These are phyloP conservation scores for Diaporthe nobilis DNA, from an alignment of 2,329 filamentous ascomycete species.

Conservation along the genomic window DNA sequence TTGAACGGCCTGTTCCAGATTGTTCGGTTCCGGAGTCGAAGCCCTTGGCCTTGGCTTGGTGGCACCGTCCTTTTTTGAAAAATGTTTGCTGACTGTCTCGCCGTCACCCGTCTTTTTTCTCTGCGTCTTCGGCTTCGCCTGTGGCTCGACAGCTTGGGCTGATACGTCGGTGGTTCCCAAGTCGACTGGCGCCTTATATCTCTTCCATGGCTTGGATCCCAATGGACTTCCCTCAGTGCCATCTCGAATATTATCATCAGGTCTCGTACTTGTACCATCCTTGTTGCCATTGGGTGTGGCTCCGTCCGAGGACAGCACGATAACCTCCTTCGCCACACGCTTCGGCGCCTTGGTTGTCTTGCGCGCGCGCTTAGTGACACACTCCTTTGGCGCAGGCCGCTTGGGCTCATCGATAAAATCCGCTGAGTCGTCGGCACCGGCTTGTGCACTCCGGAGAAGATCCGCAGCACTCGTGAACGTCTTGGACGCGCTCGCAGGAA, in stretches of 20 bases:
- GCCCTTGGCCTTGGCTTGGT: slow-evolving; percentile 46
- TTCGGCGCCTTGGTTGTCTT: slow-evolving; percentile 35
- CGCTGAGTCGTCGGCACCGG: slow-evolving; percentile 20
- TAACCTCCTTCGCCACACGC: slow-evolving; percentile 37
- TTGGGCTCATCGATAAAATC: slow-evolving; percentile 36
- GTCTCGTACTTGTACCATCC: slow-evolving; percentile 7
- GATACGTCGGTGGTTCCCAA: background rate
- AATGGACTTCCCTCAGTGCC: slow-evolving; percentile 40
- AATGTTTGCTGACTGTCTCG: slow-evolving; percentile 54
- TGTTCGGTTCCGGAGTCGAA: slow-evolving; percentile 50
- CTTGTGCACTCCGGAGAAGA: slow-evolving; percentile 53
- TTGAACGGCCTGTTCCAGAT: slow-evolving; percentile 64
- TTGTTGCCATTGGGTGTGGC: slow-evolving; percentile 18
- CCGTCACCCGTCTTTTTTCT: slow-evolving; percentile 44
- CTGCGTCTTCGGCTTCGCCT: slow-evolving; percentile 44
- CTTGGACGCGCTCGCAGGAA: slow-evolving; percentile 53
- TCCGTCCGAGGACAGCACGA: slow-evolving; percentile 41
- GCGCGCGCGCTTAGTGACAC: background rate
- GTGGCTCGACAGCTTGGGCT: slow-evolving; percentile 44
- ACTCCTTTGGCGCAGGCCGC: background rate
- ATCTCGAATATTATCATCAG: slow-evolving; percentile 38
- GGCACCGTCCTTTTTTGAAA: slow-evolving; percentile 42
- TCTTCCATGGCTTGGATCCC: slow-evolving; percentile 55
- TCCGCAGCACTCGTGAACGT: slow-evolving; percentile 60
- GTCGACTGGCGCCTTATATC: slow-evolving; percentile 46